Percentiles rank a stretch among this genome's conserved stretches.
phyloP scores from a whole-genome alignment of 2,329 filamentous ascomycete species.

The Monosporascus sp. region DNA sequence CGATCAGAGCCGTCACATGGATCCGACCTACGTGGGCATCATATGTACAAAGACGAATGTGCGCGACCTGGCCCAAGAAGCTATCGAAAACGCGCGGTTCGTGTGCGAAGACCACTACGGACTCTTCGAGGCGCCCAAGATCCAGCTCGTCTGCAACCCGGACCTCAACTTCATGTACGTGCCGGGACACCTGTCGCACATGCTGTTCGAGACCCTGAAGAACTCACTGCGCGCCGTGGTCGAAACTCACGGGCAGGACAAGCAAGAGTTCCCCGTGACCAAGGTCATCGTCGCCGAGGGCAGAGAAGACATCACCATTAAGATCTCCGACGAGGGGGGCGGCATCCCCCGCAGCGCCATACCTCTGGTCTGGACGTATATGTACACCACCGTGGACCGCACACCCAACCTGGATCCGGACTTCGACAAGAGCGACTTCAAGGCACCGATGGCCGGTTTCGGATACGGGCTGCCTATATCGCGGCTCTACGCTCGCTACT shows the following conservation, averaged over 20 bases:
- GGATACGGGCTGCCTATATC: slow-evolving; percentile 97
- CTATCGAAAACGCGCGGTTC: slow-evolving; percentile 97
- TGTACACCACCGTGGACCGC: slow-evolving; percentile 98
- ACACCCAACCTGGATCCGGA: slow-evolving; percentile 93
- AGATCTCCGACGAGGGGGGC: slow-evolving; percentile 93
- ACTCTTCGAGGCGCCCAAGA: slow-evolving; percentile 90
- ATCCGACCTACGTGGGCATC: slow-evolving; percentile 94
- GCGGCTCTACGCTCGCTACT: slow-evolving; percentile 90
- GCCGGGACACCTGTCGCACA: slow-evolving; percentile 95
- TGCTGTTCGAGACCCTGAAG: slow-evolving; percentile 99
- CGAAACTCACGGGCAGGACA: slow-evolving; percentile 89
- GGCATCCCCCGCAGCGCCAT: slow-evolving; percentile 91
- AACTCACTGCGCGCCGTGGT: slow-evolving; percentile 97
- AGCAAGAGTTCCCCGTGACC: slow-evolving; percentile 91
- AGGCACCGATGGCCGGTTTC: slow-evolving; percentile 97
- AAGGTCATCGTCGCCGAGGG: slow-evolving; percentile 98
- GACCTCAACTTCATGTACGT: slow-evolving; percentile 99
- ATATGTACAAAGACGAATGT: slow-evolving; percentile 99
- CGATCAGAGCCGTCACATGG: slow-evolving; percentile 82
- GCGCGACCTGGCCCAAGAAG: slow-evolving; percentile 87
- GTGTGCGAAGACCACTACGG: slow-evolving; percentile 99
- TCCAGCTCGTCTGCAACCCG: slow-evolving; percentile 92
- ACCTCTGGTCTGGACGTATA: slow-evolving; percentile 99
- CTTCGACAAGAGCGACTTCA: slow-evolving; percentile 98
- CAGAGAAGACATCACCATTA: slow-evolving; percentile 98